These are phyloP conservation scores for Alternaria arborescens DNA, from an alignment of 2,329 filamentous ascomycete genomes.

Conservation along the genomic window DNA sequence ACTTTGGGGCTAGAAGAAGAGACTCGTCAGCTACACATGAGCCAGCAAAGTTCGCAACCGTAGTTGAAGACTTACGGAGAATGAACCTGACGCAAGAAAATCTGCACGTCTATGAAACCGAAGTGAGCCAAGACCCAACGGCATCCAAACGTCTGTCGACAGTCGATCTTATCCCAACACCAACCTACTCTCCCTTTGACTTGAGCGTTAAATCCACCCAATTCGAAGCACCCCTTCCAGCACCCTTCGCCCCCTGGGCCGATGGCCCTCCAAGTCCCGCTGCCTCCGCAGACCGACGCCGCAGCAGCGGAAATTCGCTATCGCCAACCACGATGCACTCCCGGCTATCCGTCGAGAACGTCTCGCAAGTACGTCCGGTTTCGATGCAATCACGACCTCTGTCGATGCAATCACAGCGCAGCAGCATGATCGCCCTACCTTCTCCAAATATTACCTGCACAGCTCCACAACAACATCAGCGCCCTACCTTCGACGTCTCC, in stretches of 20 bases:
- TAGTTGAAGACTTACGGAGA: slow-evolving; percentile 20
- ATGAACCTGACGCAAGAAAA: slow-evolving; percentile 29
- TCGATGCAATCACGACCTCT: slow-evolving; percentile 21
- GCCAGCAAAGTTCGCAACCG: slow-evolving; percentile 13
- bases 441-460: slow-evolving; percentile 14
- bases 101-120: slow-evolving; percentile 17
- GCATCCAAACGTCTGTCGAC: slow-evolving; percentile 20
- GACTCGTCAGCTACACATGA: slow-evolving; percentile 26
- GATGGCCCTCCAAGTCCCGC: slow-evolving; percentile 31
- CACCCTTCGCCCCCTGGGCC: slow-evolving; percentile 37
- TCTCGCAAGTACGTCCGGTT: slow-evolving; percentile 21
- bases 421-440: slow-evolving; percentile 2
- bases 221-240: slow-evolving; percentile 25
- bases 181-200: slow-evolving; percentile 33
- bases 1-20: slow-evolving; percentile 27
- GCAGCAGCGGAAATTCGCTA: slow-evolving; percentile 25
- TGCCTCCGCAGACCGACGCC: slow-evolving; percentile 20
- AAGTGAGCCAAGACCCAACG: slow-evolving; percentile 10
- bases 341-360: slow-evolving; percentile 16
- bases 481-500: not conserved
- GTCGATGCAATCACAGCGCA: slow-evolving; percentile 26
- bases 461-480: slow-evolving; percentile 12
- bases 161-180: slow-evolving; percentile 31
- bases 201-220: slow-evolving; percentile 10
- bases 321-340: slow-evolving; percentile 17